Conservation (phyloP, 805 yeast genomes). For the Yarrowia sp. region DNA sequence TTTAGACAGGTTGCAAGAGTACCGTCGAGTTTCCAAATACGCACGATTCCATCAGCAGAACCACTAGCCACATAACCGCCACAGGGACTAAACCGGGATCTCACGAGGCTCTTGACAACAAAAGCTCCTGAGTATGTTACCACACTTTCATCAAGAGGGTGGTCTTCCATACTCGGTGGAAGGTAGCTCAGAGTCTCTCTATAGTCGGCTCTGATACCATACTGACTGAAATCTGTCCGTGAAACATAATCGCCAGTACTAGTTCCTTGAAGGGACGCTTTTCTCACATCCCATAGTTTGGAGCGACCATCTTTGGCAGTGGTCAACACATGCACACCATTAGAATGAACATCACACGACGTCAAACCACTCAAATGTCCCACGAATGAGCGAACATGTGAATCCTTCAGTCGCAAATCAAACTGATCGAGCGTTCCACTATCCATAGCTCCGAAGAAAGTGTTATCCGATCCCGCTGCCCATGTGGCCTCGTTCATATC, state of each 20-base stretch:
- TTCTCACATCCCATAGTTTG: constrained; percentile 19
- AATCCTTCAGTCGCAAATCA: not conserved
- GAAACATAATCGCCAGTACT: not conserved
- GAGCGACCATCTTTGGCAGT: constrained; percentile 13
- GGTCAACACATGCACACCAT: not conserved
- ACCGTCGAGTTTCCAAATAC: constrained; percentile 18
- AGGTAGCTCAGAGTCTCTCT: constrained; percentile 13
- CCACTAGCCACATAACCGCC: constrained; percentile 25
- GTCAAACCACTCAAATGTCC: constrained; percentile 23
- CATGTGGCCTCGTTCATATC: constrained; percentile 1
- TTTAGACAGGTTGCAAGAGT: constrained; percentile 7
- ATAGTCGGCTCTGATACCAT: not conserved
- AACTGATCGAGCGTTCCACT: constrained; percentile 2
- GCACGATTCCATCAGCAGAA: constrained; percentile 15
- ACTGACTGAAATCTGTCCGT: not conserved
- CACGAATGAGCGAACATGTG: constrained; percentile 3
- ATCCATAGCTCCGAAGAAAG: constrained; percentile 3
- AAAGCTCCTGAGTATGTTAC: constrained; percentile 9
- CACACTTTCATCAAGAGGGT: constrained; percentile 24
- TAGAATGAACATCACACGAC: constrained; percentile 9
- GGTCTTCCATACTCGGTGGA: constrained; percentile 12
- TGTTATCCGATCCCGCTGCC: not conserved
- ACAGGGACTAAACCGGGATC: constrained; percentile 22
- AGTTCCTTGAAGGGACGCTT: not conserved
- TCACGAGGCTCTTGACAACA: constrained; percentile 11